Evolutionary conservation across 352 stramenopile genomes (phyloP), one percentile per base, ranked within the genome.

Genomic region (Pythium dissimile): DNA sequence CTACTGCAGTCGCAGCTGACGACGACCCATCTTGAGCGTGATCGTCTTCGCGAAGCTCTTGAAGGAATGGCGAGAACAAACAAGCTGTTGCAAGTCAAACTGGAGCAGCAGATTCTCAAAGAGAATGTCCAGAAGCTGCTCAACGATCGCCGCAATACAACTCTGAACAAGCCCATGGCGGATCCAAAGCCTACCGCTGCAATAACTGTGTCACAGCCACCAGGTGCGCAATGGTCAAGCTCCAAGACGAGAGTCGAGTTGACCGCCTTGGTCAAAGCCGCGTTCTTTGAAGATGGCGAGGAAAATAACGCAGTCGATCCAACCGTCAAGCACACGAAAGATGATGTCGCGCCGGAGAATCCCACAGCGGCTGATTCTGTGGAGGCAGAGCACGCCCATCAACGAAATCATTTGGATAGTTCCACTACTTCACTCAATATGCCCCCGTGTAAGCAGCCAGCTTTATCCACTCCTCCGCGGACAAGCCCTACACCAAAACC

Each of bases 21-120:
- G 3, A 45, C 53, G 18, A 73, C 80, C 4, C 41, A 61, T 27
- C 35, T 34, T 3, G 73, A 82, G 26, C 71, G 68, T 28, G 54
- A 63, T 5, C 56, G 57, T 13, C 51, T 88, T 5, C 66, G 62
- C 23, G 66, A 72, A 26, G 64, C 69, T 0, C 50, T 87, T 4
- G 80, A 88, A 56, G 83, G 68, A 21, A 67, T 88, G 18, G 62
- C 71, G 12, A 56, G 77, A 9, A 87, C 76, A 3, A 88, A 90
- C 60, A 84, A 80, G 32, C 55, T 86, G 15, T 49, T 90, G 26
- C 81, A 80, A 42, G 49, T 56, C 1, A 85, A 80, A 39, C 56
- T 90, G 6, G 75, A 88, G 59, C 70, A 88, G 34, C 80, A 87
- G 46, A 87, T 90, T 54, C 21, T 90, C 13, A 84, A 86, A 45